Conservation (phyloP, 2,329 filamentous ascomycete species). For the Mycosphaerelloides madeirae region DNA sequence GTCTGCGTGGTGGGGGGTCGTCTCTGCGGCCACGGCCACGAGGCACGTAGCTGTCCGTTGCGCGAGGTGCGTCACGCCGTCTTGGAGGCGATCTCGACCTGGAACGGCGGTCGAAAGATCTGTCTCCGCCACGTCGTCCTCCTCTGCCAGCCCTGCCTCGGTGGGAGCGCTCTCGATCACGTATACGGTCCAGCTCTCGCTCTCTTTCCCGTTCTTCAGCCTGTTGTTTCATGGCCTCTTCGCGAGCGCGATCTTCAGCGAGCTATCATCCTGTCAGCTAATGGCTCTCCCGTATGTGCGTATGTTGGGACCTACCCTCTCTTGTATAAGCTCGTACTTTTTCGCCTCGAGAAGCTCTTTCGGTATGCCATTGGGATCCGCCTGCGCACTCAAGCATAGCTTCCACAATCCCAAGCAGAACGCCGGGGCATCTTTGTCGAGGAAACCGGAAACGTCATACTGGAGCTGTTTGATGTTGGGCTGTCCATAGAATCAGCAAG, state of each 20-base stretch:
- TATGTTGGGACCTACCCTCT: conserved; percentile 61
- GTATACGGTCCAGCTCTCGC: conserved; percentile 59
- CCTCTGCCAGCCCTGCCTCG: conserved; percentile 44
- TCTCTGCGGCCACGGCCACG: conserved; percentile 33
- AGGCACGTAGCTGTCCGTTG: conserved; percentile 57
- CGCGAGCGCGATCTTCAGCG: conserved; percentile 75
- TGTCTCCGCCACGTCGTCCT: conserved; percentile 38
- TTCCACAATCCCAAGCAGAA: conserved; percentile 97
- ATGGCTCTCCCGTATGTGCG: background rate
- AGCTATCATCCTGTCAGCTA: conserved; percentile 50
- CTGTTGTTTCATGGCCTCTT: conserved; percentile 65
- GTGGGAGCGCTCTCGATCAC: conserved; percentile 56
- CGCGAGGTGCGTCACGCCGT: conserved; percentile 43
- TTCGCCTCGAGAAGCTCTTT: conserved; percentile 94
- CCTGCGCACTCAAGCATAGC: conserved; percentile 82
- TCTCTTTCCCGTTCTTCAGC: conserved; percentile 69
- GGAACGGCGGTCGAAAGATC: conserved; percentile 45
- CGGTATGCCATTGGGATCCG: conserved; percentile 82
- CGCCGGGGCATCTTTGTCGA: conserved; percentile 80
- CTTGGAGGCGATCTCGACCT: conserved; percentile 50
- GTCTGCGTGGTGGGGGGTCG: conserved; percentile 31
- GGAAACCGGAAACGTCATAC: conserved; percentile 89
- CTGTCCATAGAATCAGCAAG: conserved; percentile 6
- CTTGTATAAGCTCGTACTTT: conserved; percentile 88
- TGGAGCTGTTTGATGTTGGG: conserved; percentile 82